Evolutionary conservation across 108 stramenopile genomes (phyloP).

Genomic region (Cyclotella cryptica): DNA sequence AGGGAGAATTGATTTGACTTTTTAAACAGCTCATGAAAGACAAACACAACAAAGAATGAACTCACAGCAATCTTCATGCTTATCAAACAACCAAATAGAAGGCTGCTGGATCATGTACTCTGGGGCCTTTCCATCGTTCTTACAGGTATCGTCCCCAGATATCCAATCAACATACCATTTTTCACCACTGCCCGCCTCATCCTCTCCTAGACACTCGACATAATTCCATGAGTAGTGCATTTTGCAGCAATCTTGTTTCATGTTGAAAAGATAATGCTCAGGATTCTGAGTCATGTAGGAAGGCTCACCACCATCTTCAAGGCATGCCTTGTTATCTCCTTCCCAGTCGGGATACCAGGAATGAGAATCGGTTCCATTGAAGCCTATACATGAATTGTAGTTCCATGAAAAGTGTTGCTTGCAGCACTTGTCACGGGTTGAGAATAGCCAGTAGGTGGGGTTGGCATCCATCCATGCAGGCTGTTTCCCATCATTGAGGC

Average conservation of each 20-base stretch:
- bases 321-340: neutral
- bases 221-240: neutral
- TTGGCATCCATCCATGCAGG: too few species aligned
- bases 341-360: conserved; percentile 17
- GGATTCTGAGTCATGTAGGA: conserved; percentile 1
- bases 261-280: neutral
- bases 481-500: too few species aligned
- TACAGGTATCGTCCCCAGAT: neutral
- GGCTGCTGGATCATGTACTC: neutral
- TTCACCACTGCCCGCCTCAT: neutral
- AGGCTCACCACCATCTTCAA: conserved; percentile 5
- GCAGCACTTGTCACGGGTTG: neutral
- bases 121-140: neutral
- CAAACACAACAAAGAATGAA: neutral
- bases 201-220: neutral
- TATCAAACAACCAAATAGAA: too few species aligned
- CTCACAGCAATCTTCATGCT: too few species aligned
- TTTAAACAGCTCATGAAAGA: neutral
- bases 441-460: too few species aligned
- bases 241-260: neutral
- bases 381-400: neutral
- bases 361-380: neutral
- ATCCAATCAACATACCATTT: conserved; percentile 15
- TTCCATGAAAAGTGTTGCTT: conserved; percentile 9
- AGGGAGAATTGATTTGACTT: neutral